Percentiles rank a stretch among this genome's conserved stretches.
These are phyloP conservation scores for Pseudodiploospora longispora DNA, from an alignment of 2,329 filamentous ascomycete species.

Conservation along the genomic window DNA sequence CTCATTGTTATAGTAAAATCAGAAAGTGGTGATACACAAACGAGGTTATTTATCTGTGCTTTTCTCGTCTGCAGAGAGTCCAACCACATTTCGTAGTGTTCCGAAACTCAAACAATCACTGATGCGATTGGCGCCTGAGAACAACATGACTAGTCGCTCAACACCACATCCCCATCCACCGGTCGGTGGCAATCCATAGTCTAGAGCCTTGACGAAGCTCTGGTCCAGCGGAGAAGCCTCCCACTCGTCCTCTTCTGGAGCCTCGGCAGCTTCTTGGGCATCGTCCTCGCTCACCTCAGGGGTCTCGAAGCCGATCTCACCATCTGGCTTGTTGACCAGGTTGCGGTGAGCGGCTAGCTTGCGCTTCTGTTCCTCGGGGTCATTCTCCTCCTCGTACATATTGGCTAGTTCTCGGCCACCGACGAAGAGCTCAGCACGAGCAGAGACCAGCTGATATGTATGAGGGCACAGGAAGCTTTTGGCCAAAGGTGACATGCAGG, in stretches of 20 bases:
- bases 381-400: slow-evolving; percentile 98
- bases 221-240: slow-evolving; percentile 55
- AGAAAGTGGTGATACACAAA: background rate
- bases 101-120: slow-evolving; percentile 85
- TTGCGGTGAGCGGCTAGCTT: slow-evolving; percentile 62
- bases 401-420: slow-evolving; percentile 78
- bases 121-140: slow-evolving; percentile 71
- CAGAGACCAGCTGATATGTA: slow-evolving; percentile 65
- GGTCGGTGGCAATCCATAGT: slow-evolving; percentile 88
- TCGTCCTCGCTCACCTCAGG: slow-evolving; percentile 8
- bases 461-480: slow-evolving; percentile 71
- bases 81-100: slow-evolving; percentile 62
- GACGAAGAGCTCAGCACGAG: slow-evolving; percentile 80
- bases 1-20: background rate
- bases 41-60: slow-evolving; percentile 10
- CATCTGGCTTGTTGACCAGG: slow-evolving; percentile 27
- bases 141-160: slow-evolving; percentile 86
- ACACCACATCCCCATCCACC: slow-evolving; percentile 95
- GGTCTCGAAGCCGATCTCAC: slow-evolving; percentile 21
- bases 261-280: slow-evolving; percentile 8
- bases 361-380: slow-evolving; percentile 72
- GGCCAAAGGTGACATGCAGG: slow-evolving; percentile 81
- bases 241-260: slow-evolving; percentile 30
- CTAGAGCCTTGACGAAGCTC: slow-evolving; percentile 74
- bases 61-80: slow-evolving; percentile 33